Percentiles rank a stretch among this genome's conserved stretches.
Conservation (phyloP, 2,329 filamentous ascomycete genomes). For the Fusarium redolens region DNA sequence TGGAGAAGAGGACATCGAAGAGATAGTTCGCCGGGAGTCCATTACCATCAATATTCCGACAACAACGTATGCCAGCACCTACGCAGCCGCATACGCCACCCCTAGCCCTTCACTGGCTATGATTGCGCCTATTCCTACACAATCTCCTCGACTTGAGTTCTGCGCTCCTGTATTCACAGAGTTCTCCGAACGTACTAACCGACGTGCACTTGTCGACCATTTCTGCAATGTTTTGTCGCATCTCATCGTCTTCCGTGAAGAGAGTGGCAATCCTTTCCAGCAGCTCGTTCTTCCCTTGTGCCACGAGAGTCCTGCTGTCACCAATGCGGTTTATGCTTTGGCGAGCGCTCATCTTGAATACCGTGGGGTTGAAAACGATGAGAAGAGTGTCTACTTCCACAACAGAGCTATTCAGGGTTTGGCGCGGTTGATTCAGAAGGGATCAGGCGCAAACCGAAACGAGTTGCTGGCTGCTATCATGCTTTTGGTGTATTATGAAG, state of each 20-base stretch:
- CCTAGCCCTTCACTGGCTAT: conserved; percentile 43
- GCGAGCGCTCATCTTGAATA: conserved; percentile 86
- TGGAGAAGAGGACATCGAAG: conserved; percentile 45
- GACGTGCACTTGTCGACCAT: conserved; percentile 68
- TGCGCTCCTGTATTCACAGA: conserved; percentile 65
- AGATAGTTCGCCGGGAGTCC: conserved; percentile 41
- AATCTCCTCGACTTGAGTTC: conserved; percentile 61
- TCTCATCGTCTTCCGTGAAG: conserved; percentile 73
- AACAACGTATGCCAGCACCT: conserved; percentile 29
- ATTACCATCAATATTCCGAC: conserved; percentile 32
- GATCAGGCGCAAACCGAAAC: conserved; percentile 61
- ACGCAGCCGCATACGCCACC: conserved; percentile 28
- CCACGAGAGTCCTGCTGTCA: conserved; percentile 68
- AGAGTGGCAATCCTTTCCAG: conserved; percentile 71
- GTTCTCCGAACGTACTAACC: conserved; percentile 65
- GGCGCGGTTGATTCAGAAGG: conserved; percentile 66
- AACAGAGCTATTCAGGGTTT: conserved; percentile 69
- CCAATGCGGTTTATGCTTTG: conserved; percentile 86
- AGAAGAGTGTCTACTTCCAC: conserved; percentile 70
- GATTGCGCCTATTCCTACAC: conserved; percentile 37
- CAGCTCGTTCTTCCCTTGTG: conserved; percentile 71
- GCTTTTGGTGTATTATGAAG: conserved; percentile 72
- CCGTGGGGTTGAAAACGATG: conserved; percentile 62
- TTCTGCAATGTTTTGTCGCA: conserved; percentile 73
- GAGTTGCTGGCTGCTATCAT: conserved; percentile 71